phyloP scores from a whole-genome alignment of 805 yeast species.

The Teunomyces gatunensis region DNA sequence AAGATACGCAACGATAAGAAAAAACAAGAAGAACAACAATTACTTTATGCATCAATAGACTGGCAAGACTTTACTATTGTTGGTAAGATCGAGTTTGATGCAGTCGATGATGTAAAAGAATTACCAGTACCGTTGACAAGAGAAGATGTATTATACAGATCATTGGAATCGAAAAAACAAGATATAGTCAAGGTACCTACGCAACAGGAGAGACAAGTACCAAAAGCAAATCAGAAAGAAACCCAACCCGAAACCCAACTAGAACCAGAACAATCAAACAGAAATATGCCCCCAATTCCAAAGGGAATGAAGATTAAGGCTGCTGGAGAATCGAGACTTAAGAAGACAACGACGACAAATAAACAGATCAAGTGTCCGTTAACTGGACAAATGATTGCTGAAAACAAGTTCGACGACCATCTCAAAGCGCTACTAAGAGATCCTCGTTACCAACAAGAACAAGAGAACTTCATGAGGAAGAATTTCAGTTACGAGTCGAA shows the following conservation, averaged over 20 bases:
- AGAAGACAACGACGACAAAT: slow-evolving; percentile 18
- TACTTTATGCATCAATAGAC: slow-evolving; percentile 72
- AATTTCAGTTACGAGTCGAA: slow-evolving; percentile 48
- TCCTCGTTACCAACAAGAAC: slow-evolving; percentile 73
- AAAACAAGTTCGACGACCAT: slow-evolving; percentile 68
- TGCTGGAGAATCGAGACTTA: slow-evolving; percentile 67
- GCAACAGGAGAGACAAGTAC: slow-evolving; percentile 29
- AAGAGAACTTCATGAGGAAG: slow-evolving; percentile 56
- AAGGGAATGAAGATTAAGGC: slow-evolving; percentile 64
- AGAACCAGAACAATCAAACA: not conserved
- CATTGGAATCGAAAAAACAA: slow-evolving; percentile 51
- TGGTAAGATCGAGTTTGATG: slow-evolving; percentile 64
- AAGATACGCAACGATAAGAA: slow-evolving; percentile 24
- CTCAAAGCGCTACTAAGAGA: slow-evolving; percentile 67
- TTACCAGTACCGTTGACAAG: slow-evolving; percentile 54
- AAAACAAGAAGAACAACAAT: slow-evolving; percentile 35
- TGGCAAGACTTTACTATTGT: slow-evolving; percentile 84
- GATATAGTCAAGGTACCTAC: slow-evolving; percentile 18
- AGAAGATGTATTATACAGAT: slow-evolving; percentile 58
- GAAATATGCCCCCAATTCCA: slow-evolving; percentile 17
- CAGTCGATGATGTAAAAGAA: slow-evolving; percentile 56
- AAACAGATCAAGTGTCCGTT: slow-evolving; percentile 69
- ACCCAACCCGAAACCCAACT: not conserved
- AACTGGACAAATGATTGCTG: slow-evolving; percentile 69
- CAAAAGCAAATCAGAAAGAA: slow-evolving; percentile 8